A percentile compares a stretch with the other conserved stretches of the same genome.
phyloP scores from a whole-genome alignment of 106 monocot genomes.

The Dendrobium catenatum region DNA sequence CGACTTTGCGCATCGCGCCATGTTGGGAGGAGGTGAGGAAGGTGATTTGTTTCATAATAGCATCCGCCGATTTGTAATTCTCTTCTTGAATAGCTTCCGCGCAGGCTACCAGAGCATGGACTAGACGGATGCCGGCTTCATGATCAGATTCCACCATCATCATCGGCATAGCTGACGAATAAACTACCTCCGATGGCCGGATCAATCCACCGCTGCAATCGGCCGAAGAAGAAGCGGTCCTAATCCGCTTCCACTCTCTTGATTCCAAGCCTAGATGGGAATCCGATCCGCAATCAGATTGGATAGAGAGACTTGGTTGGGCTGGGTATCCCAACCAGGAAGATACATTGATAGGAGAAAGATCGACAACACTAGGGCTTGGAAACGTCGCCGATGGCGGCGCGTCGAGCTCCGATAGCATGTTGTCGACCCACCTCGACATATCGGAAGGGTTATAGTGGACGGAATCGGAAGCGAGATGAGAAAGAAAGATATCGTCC shows the following conservation, averaged over 20 bases:
- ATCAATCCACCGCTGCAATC: background rate
- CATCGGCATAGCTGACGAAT: slow-evolving; percentile 10
- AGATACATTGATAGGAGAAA: background rate
- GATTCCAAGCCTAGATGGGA: background rate
- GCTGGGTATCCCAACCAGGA: background rate
- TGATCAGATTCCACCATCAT: slow-evolving; percentile 48
- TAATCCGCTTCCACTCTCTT: slow-evolving; percentile 39
- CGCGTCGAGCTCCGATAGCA: slow-evolving; percentile 70
- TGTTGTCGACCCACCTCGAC: slow-evolving; percentile 69
- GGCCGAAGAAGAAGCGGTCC: slow-evolving; percentile 21
- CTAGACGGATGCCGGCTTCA: slow-evolving; percentile 56
- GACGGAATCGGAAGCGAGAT: slow-evolving; percentile 54
- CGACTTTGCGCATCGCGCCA: slow-evolving; percentile 73
- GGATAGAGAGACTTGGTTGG: background rate
- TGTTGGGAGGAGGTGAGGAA: slow-evolving; percentile 42
- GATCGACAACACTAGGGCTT: slow-evolving; percentile 10
- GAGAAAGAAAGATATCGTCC: slow-evolving; percentile 44
- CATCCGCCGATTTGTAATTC: slow-evolving; percentile 43
- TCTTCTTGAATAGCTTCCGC: slow-evolving; percentile 74
- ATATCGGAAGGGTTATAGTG: slow-evolving; percentile 96
- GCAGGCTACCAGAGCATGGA: slow-evolving; percentile 62
- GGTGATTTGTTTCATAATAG: slow-evolving; percentile 52
- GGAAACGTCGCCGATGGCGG: slow-evolving; percentile 9
- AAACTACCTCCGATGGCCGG: background rate
- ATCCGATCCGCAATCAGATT: slow-evolving; percentile 15